Base-by-base conservation (phyloP, 2,329 filamentous ascomycete species). In the Ceratocystis albifundus region DNA sequence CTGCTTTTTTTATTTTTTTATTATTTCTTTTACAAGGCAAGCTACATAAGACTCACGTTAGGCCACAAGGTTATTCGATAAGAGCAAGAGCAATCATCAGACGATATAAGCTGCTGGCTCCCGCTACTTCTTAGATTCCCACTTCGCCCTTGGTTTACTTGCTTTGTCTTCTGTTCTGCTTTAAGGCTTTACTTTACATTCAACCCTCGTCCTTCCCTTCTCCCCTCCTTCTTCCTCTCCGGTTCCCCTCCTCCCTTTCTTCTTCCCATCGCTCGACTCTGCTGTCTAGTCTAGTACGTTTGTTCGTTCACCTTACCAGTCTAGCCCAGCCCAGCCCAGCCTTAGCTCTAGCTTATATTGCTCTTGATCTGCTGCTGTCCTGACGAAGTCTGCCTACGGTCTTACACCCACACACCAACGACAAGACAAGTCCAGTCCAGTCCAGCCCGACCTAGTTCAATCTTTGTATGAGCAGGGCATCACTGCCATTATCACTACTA, bases 41-140 rank as follows among this genome's bases (percentile, higher is more conserved):
- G 46, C 46, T 22, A 50, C 46, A 22, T n/a, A 50, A 32, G 32
- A 32, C 32, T n/a, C 25, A 57, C 3, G 53, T 55, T 55, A 30
- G 50, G 50, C 50, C 25, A 55, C 20, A 55, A 55, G 32, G 32
- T 32, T 32, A 55, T 10, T 15, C 28, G 53, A 57, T 57, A 57
- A 57, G 53, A 57, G 22, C 36, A 57, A 57, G 53, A 57, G 22
- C 36, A 28, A 63, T 46, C 41, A 63, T 63, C 61, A 44, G 61
- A 63, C 61, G 61, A 63, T 63, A 63, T 63, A 63, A 63, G 45
- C 41, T 63, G 61, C 61, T 63, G 61, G 61, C 61, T 63, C 61
- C 61, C 61, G 61, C 61, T 46, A 48, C 41, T 15, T 32, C 53
- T 57, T 30, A 15, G n/a, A 48, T 63, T 61, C 7, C 44, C 25